Conservation (phyloP, 1,284 basidiomycete genomes). For the Cryptococcus amylolentus region DNA sequence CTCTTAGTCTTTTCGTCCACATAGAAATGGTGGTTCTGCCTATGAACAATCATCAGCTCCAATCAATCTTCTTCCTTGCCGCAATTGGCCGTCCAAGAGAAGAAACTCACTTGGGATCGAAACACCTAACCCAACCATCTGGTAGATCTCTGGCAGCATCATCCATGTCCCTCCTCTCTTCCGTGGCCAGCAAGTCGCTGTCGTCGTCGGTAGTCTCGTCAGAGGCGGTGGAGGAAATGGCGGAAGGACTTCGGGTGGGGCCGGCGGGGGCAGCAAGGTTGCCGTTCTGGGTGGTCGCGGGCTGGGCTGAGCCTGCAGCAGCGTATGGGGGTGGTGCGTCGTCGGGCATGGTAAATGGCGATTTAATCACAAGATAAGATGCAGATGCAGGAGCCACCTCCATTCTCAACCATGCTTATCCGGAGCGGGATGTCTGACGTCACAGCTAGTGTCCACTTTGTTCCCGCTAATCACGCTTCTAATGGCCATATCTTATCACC, state of each 20-base stretch:
- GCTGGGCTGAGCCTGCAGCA: too few species aligned
- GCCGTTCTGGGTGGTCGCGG: too few species aligned
- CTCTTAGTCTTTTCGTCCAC: slow-evolving; percentile 39
- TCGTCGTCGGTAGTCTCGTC: slow-evolving; percentile 7
- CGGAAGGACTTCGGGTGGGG: slow-evolving; percentile 16
- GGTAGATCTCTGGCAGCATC: slow-evolving; percentile 43
- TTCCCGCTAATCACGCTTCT: too few species aligned
- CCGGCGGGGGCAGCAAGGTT: slow-evolving; percentile 5
- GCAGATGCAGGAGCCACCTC: too few species aligned
- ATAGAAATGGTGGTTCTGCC: slow-evolving; percentile 40
- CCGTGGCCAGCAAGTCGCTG: slow-evolving; percentile 13
- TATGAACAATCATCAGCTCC: slow-evolving; percentile 7
- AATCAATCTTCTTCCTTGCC: neutral
- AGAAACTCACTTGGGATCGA: slow-evolving; percentile 35
- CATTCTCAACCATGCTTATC: too few species aligned
- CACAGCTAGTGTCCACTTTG: too few species aligned
- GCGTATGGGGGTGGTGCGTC: too few species aligned
- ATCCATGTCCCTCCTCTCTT: slow-evolving; percentile 28
- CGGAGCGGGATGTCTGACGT: too few species aligned
- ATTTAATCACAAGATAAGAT: too few species aligned
- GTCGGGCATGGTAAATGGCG: too few species aligned
- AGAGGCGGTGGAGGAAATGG: slow-evolving; percentile 23
- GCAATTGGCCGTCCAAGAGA: neutral
- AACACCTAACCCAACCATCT: slow-evolving; percentile 44
- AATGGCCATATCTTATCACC: too few species aligned